phyloP scores from a whole-genome alignment of 768 basidiomycete species.

The Clathrus columnatus region DNA sequence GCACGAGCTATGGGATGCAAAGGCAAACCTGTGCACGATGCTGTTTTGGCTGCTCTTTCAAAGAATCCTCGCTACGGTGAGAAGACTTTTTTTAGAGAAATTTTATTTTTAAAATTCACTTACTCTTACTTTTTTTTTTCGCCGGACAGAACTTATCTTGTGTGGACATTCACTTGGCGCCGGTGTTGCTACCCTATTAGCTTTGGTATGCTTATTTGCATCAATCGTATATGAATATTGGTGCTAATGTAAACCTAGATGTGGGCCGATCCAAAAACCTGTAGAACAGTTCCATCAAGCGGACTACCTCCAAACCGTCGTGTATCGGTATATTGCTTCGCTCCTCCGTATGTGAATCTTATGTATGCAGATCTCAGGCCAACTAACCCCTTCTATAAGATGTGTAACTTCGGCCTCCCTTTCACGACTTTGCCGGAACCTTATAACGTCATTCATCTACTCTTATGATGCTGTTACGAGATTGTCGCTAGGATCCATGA shows the following conservation, averaged over 20 bases:
- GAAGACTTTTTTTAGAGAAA: slow-evolving; percentile 19
- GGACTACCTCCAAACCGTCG: slow-evolving; percentile 59
- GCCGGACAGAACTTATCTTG: slow-evolving; percentile 65
- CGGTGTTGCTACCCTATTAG: slow-evolving; percentile 68
- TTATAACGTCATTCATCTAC: slow-evolving; percentile 73
- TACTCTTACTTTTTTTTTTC: slow-evolving; percentile 3
- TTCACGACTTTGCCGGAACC: slow-evolving; percentile 45
- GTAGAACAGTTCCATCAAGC: slow-evolving; percentile 48
- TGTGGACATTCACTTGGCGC: slow-evolving; percentile 83
- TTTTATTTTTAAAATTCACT: slow-evolving; percentile 10
- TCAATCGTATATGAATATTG: slow-evolving; percentile 3
- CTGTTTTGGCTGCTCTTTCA: slow-evolving; percentile 60
- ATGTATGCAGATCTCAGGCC: not conserved
- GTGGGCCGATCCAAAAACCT: slow-evolving; percentile 79
- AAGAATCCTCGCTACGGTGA: slow-evolving; percentile 65
- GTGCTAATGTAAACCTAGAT: slow-evolving; percentile 36
- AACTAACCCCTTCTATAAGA: slow-evolving; percentile 24
- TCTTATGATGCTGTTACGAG: slow-evolving; percentile 77
- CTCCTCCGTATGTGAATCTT: slow-evolving; percentile 53
- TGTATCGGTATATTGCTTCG: slow-evolving; percentile 71
- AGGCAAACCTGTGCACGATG: slow-evolving; percentile 69
- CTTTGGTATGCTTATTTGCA: slow-evolving; percentile 42
- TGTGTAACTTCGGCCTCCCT: slow-evolving; percentile 56
- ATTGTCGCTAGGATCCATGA: slow-evolving; percentile 67
- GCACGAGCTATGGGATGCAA: slow-evolving; percentile 69